Evolutionary conservation across 2,329 filamentous ascomycete genomes (phyloP).

Genomic region (Apiospora kogelbergensis): DNA sequence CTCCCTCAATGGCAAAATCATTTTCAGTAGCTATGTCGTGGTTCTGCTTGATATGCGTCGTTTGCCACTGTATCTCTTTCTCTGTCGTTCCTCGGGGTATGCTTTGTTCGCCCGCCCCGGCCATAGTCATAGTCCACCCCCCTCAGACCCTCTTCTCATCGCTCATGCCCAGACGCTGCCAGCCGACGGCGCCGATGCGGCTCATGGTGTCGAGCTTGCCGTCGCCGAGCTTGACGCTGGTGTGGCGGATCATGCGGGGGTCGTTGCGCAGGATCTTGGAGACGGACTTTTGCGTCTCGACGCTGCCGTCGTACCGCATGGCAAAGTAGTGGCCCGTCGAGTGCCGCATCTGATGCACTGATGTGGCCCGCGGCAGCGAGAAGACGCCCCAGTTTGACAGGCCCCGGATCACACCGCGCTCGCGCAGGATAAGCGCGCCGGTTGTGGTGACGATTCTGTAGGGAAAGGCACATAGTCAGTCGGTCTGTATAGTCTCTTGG

Average conservation of each 20-base stretch:
- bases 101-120: not conserved
- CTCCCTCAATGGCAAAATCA: not conserved
- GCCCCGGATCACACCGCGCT: conserved; percentile 87
- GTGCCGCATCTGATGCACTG: conserved; percentile 81
- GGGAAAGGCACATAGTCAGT: not conserved
- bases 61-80: not conserved
- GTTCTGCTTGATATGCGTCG: not conserved
- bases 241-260: conserved; percentile 85
- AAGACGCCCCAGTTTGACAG: conserved; percentile 95
- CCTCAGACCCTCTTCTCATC: conserved; percentile 20
- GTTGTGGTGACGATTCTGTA: conserved; percentile 82
- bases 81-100: not conserved
- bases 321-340: conserved; percentile 93
- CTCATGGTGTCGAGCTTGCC: conserved; percentile 53
- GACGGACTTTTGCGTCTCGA: conserved; percentile 71
- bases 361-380: conserved; percentile 75
- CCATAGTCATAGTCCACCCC: too few species aligned
- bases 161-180: conserved; percentile 36
- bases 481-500: not conserved
- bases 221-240: conserved; percentile 81
- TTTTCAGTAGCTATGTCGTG: not conserved
- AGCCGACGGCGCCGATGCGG: conserved; percentile 50
- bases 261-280: conserved; percentile 77
- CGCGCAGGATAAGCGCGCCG: conserved; percentile 77
- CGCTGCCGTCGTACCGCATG: conserved; percentile 87